phyloP scores from a whole-genome alignment of 805 yeast species.

The Saccharomycopsis selenospora region DNA sequence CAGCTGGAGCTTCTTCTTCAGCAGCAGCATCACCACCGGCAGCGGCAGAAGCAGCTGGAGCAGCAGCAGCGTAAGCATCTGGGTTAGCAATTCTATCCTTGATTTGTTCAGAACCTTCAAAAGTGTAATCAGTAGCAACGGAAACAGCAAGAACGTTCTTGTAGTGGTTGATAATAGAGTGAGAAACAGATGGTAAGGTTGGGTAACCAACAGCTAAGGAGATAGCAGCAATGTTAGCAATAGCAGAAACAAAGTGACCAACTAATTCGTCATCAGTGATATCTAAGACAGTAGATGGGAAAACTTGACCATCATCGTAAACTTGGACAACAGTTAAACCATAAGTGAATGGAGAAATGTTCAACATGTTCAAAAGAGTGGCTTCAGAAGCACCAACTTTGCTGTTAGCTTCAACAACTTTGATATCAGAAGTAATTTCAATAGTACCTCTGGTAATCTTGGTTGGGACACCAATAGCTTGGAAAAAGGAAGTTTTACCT shows the following conservation, averaged over 20 bases:
- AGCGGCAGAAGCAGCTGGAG: constrained; percentile 92
- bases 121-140: constrained; percentile 97
- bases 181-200: constrained; percentile 98
- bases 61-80: constrained; percentile 99
- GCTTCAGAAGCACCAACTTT: constrained; percentile 99
- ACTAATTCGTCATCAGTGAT: constrained; percentile 97
- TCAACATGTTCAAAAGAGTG: constrained; percentile 94
- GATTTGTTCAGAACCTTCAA: constrained; percentile 98
- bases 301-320: constrained; percentile 97
- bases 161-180: constrained; percentile 98
- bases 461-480: constrained; percentile 99
- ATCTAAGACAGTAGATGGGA: constrained; percentile 95
- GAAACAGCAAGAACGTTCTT: constrained; percentile 97
- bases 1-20: constrained; percentile 68
- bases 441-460: constrained; percentile 99
- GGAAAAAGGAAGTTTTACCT: constrained; percentile 99
- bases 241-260: constrained; percentile 84
- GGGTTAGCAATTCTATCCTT: constrained; percentile 99
- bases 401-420: constrained; percentile 79
- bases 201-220: constrained; percentile 99
- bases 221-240: constrained; percentile 88
- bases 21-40: constrained; percentile 50
- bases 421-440: constrained; percentile 96
- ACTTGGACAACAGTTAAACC: constrained; percentile 97
- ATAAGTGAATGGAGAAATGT: constrained; percentile 99